phyloP scores from a whole-genome alignment of 768 basidiomycete genomes.

The Kwoniella europaea region DNA sequence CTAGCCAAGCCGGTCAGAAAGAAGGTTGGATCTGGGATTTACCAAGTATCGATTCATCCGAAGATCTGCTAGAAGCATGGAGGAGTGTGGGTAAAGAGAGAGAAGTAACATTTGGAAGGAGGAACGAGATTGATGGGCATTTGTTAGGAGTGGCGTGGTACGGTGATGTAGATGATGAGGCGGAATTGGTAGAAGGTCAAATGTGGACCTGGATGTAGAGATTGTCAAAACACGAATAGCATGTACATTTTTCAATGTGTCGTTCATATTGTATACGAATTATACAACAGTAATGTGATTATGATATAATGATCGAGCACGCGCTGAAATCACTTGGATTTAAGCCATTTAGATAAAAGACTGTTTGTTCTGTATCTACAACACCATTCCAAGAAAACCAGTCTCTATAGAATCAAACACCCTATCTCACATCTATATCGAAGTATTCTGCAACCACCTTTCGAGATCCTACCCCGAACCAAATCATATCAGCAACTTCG shows the following conservation, averaged over 20 bases:
- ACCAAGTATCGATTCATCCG: background rate
- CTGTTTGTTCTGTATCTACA: too few species aligned
- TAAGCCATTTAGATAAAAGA: too few species aligned
- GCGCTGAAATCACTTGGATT: too few species aligned
- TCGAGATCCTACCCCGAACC: constrained; percentile 4
- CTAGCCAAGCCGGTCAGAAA: constrained; percentile 14
- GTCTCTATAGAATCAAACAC: background rate
- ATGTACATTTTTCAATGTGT: background rate
- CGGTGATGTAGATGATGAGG: constrained; percentile 27
- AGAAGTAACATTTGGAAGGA: background rate
- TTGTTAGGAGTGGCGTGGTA: constrained; percentile 48
- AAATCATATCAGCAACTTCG: background rate
- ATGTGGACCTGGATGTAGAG: constrained; percentile 37
- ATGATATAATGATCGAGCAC: too few species aligned
- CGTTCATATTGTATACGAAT: too few species aligned
- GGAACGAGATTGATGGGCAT: constrained; percentile 38
- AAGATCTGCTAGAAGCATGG: constrained; percentile 18
- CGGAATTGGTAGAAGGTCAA: constrained; percentile 31
- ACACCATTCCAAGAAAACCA: background rate
- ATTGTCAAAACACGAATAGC: too few species aligned
- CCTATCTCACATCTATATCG: background rate
- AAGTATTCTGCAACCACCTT: constrained; percentile 11
- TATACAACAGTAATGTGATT: too few species aligned
- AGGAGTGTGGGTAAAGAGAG: too few species aligned
- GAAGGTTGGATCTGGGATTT: constrained; percentile 45